phyloP scores from a whole-genome alignment of 805 yeast species.

The Ogataea neopini region DNA sequence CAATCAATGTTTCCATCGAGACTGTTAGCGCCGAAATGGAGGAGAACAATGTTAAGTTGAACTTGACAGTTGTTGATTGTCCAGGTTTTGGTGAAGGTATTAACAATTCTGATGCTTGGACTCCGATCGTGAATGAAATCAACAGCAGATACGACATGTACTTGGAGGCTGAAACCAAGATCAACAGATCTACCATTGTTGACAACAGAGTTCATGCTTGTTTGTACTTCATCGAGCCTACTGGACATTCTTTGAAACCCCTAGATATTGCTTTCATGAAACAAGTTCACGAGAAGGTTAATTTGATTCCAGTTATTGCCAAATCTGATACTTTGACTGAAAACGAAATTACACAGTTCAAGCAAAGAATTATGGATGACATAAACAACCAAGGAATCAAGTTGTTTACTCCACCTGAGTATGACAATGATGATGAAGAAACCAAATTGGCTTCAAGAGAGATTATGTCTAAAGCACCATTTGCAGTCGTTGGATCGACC shows the following conservation, averaged over 20 bases:
- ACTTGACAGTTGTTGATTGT: constrained; percentile 80
- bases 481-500: constrained; percentile 93
- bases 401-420: constrained; percentile 73
- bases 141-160: constrained; percentile 82
- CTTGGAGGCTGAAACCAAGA: constrained; percentile 85
- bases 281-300: constrained; percentile 85
- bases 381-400: constrained; percentile 71
- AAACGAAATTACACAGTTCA: constrained; percentile 77
- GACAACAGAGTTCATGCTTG: constrained; percentile 93
- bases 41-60: constrained; percentile 89
- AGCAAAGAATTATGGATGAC: constrained; percentile 75
- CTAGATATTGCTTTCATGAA: constrained; percentile 88
- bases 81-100: constrained; percentile 94
- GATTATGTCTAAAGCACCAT: constrained; percentile 75
- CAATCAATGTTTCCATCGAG: constrained; percentile 55
- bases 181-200: constrained; percentile 65
- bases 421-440: constrained; percentile 80
- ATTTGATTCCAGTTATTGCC: constrained; percentile 91
- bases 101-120: constrained; percentile 80
- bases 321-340: constrained; percentile 91
- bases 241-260: constrained; percentile 90
- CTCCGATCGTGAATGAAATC: constrained; percentile 88
- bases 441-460: constrained; percentile 63
- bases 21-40: constrained; percentile 72
- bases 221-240: constrained; percentile 93